Base-by-base conservation (phyloP, 148 eudicot species). In the Silene conica region DNA sequence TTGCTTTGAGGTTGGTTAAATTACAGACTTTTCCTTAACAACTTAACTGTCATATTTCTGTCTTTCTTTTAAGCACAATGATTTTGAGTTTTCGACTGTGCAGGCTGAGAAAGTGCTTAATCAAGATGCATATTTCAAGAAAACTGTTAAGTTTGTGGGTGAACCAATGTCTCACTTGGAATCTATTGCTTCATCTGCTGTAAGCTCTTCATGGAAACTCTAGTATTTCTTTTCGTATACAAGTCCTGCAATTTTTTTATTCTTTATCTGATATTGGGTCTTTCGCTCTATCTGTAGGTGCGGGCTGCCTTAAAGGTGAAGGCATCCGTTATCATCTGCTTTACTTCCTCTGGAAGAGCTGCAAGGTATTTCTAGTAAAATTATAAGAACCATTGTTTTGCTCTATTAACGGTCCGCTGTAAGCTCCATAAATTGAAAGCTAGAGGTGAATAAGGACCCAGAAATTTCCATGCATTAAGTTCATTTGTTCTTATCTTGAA, bases 311-410 rank as follows among this genome's bases (percentile, higher is more conserved):
- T 93, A 70, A 91, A 89, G 85, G 98, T 93, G 70, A 93, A 93
- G 85, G 98, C 98, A 72, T 93, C 98, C 76, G 97, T 91, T 74
- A 89, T 93, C 60, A 89, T 93, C 77, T 93, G 98, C 70, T 93
- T 93, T 83, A 93, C 98, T 74, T 89, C 98, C 69, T 91, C 98
- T 38, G 98, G 98, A 70, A 85, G 97, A 83, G 98, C 98, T 78
- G 98, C 97, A 55, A 86, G 98, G 98, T 93, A 87, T 69, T 43
- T 31, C 4, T 13, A 7, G 9, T 7, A 13, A 31, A 31, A 31
- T 31, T 50, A 50, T 50, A 9, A 50, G 55, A 9, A 50, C 9
- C 4, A 15, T 50, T 4, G 8, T 5, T 50, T 12, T 50, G 16
- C 55, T 50, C 16, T 13, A 50, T 3, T 50, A 3, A 13, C 4